phyloP scores from a whole-genome alignment of 148 eudicot species.

The Nepenthes mirabilis region DNA sequence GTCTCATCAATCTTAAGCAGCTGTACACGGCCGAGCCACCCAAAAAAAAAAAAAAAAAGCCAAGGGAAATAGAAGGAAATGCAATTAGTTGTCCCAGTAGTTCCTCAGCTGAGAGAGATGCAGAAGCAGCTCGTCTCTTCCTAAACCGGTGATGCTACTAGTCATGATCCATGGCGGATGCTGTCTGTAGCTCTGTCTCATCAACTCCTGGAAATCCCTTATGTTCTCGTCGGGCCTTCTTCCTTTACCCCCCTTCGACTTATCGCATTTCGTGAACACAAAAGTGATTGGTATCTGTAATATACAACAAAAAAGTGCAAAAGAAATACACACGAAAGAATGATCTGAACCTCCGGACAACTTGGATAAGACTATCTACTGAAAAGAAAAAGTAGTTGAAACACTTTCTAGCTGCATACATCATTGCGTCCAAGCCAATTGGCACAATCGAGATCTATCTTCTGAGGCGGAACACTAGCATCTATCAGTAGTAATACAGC shows the following conservation, averaged over 20 bases:
- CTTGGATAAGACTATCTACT: neutral
- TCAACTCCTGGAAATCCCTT: conserved; percentile 48
- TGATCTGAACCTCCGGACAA: neutral
- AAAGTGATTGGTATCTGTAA: conserved; percentile 76
- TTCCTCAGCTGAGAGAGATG: conserved; percentile 96
- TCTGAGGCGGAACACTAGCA: conserved; percentile 98
- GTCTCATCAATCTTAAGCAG: too few relatives aligned
- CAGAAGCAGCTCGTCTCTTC: conserved; percentile 81
- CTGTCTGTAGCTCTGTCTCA: conserved; percentile 38
- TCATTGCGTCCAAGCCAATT: conserved; percentile 95
- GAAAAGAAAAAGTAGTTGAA: conserved; percentile 1
- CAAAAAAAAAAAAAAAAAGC: neutral
- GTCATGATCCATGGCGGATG: conserved; percentile 98
- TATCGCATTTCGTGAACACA: conserved; percentile 93
- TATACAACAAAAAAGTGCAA: neutral
- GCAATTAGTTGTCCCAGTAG: conserved; percentile 60
- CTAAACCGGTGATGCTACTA: conserved; percentile 75
- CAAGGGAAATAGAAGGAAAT: neutral
- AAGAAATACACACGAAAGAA: neutral
- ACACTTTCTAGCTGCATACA: conserved; percentile 25
- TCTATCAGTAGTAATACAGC: conserved; percentile 75
- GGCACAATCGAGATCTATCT: conserved; percentile 95
- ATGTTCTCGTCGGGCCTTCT: conserved; percentile 74
- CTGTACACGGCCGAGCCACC: too few relatives aligned
- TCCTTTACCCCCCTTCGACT: conserved; percentile 63